phyloP scores from a whole-genome alignment of 192 early-diverging fungal species.

The Coemansia aciculifera region DNA sequence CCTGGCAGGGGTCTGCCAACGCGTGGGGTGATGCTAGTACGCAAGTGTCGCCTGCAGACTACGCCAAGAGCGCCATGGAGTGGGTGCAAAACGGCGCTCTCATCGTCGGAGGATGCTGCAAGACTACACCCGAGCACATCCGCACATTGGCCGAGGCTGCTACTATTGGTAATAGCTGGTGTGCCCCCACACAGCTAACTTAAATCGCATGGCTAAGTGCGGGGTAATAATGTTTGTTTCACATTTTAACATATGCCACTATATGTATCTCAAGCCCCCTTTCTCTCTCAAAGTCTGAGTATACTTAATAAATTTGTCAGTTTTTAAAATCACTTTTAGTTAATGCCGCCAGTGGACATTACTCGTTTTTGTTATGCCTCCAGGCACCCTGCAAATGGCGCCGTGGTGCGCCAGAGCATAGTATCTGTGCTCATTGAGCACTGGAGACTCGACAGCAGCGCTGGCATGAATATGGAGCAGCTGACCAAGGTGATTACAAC shows the following conservation, averaged over 20 bases:
- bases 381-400: not conserved
- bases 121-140: slow-evolving; percentile 59
- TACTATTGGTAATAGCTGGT: not conserved
- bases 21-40: slow-evolving; percentile 26
- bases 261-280: not conserved
- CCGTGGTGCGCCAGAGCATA: not conserved
- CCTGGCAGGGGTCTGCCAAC: slow-evolving; percentile 42
- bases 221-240: not conserved
- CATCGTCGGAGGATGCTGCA: slow-evolving; percentile 64
- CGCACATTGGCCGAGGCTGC: slow-evolving; percentile 3
- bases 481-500: not conserved
- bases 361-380: slow-evolving; percentile 9
- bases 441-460: not conserved
- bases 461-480: not conserved
- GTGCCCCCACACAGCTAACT: not conserved
- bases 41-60: slow-evolving; percentile 21
- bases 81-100: slow-evolving; percentile 49
- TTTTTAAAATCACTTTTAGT: not conserved
- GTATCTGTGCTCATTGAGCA: slow-evolving; percentile 16
- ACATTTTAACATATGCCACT: not conserved
- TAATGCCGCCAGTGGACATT: slow-evolving; percentile 29
- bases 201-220: not conserved
- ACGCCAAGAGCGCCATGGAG: slow-evolving; percentile 32
- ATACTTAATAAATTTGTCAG: too few species aligned
- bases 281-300: too few species aligned